Conservation (phyloP, 768 basidiomycete species). For the Rickenella mellea region DNA sequence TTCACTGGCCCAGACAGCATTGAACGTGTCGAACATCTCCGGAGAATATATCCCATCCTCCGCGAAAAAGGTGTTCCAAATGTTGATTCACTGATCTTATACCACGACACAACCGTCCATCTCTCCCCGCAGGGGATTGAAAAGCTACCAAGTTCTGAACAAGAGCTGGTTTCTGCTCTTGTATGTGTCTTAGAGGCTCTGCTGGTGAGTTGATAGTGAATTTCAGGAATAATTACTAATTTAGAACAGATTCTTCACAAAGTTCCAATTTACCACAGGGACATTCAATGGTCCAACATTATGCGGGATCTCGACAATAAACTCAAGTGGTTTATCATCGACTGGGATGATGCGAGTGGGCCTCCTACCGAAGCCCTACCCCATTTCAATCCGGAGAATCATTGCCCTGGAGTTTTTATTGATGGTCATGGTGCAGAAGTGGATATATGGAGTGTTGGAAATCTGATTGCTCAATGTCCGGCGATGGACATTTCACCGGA, state of each 20-base stretch:
- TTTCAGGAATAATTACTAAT: no score
- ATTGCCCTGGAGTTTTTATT: constrained; percentile 15
- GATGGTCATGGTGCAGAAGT: constrained; percentile 22
- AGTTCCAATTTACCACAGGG: constrained; percentile 13
- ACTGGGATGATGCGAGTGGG: constrained; percentile 20
- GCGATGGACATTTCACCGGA: no score
- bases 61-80: constrained; percentile 11
- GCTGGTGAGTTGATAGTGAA: no score
- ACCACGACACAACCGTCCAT: not conserved
- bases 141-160: no score
- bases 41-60: no score
- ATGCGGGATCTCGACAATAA: constrained; percentile 13
- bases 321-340: constrained; percentile 21
- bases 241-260: not conserved
- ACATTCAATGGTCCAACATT: constrained; percentile 16
- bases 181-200: no score
- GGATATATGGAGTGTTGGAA: constrained; percentile 23
- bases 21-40: no score
- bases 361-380: constrained; percentile 10
- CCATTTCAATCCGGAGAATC: constrained; percentile 8
- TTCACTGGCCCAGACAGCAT: no score
- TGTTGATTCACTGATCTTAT: not conserved
- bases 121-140: no score
- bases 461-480: no score
- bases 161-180: no score